A percentile compares a stretch with the other conserved stretches of the same genome.
These are phyloP conservation scores for Cryptococcus hybrid DNA, from an alignment of 1,284 basidiomycete genomes.

Conservation along the genomic window DNA sequence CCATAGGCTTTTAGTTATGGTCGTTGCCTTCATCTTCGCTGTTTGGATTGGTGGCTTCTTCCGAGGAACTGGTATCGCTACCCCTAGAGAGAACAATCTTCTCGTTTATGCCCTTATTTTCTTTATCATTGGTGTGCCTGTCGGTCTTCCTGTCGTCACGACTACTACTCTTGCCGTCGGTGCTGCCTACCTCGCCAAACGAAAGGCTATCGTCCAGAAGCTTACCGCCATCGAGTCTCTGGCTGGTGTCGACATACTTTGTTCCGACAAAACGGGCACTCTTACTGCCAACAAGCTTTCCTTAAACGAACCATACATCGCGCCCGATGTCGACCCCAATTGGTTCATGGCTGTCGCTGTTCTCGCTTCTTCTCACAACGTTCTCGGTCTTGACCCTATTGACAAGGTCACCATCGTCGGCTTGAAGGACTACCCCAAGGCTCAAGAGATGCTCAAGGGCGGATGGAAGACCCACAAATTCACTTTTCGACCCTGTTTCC, in stretches of 20 bases:
- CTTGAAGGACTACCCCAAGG: constrained; percentile 57
- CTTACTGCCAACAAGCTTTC: constrained; percentile 61
- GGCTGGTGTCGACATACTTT: constrained; percentile 60
- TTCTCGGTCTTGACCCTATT: constrained; percentile 59
- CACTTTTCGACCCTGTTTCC: constrained; percentile 58
- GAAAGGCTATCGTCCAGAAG: constrained; percentile 62
- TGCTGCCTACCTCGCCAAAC: constrained; percentile 58
- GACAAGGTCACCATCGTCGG: constrained; percentile 59
- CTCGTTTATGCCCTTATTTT: constrained; percentile 49
- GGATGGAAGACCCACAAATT: constrained; percentile 59
- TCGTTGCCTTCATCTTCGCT: constrained; percentile 55
- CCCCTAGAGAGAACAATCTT: constrained; percentile 55
- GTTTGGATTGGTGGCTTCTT: constrained; percentile 57
- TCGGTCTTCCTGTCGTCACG: constrained; percentile 58
- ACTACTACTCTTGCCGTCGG: constrained; percentile 59
- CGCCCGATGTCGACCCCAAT: constrained; percentile 53
- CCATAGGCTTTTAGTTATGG: constrained; percentile 53
- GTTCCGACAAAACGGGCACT: constrained; percentile 58
- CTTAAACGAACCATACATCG: constrained; percentile 56
- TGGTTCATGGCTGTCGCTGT: constrained; percentile 58
- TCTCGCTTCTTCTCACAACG: constrained; percentile 58
- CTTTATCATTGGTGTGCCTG: constrained; percentile 58
- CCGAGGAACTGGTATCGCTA: constrained; percentile 53
- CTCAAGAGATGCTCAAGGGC: constrained; percentile 54
- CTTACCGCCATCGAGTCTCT: constrained; percentile 60